phyloP scores from a whole-genome alignment of 2,329 filamentous ascomycete genomes.

The Pseudogymnoascus sp. region DNA sequence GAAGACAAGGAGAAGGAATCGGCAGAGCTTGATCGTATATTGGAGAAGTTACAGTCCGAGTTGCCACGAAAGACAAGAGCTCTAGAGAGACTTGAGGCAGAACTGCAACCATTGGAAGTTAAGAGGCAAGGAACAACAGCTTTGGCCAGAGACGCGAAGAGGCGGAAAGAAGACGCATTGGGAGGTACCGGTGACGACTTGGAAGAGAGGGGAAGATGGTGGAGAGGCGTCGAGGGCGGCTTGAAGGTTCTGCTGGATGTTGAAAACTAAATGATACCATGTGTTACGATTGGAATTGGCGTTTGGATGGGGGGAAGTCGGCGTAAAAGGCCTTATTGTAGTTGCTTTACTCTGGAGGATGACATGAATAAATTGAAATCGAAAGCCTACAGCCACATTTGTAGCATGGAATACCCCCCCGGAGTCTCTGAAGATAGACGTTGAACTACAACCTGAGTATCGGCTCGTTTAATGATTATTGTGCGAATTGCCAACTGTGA shows the following conservation, averaged over 20 bases:
- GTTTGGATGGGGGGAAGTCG: background rate
- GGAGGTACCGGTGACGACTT: slow-evolving; percentile 64
- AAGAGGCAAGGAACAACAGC: slow-evolving; percentile 57
- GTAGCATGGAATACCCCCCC: background rate
- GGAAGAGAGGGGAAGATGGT: slow-evolving; percentile 70
- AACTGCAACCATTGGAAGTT: slow-evolving; percentile 60
- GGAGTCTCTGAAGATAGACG: background rate
- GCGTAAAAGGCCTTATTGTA: background rate
- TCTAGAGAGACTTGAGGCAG: slow-evolving; percentile 57
- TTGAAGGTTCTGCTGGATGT: slow-evolving; percentile 58
- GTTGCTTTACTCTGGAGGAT: background rate
- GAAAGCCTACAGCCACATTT: background rate
- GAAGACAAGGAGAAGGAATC: slow-evolving; percentile 44
- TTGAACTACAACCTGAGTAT: background rate
- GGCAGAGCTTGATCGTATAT: slow-evolving; percentile 52
- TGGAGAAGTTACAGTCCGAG: slow-evolving; percentile 55
- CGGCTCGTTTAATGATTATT: background rate
- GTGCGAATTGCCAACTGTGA: background rate
- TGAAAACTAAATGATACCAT: slow-evolving; percentile 28
- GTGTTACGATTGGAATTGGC: background rate
- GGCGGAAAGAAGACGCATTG: slow-evolving; percentile 58
- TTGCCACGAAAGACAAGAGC: slow-evolving; percentile 60
- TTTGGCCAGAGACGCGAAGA: slow-evolving; percentile 63
- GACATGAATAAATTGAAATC: background rate
- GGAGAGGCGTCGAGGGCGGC: slow-evolving; percentile 57